phyloP scores from a whole-genome alignment of 2,329 filamentous ascomycete genomes.

The Clarireedia homoeocarpa region DNA sequence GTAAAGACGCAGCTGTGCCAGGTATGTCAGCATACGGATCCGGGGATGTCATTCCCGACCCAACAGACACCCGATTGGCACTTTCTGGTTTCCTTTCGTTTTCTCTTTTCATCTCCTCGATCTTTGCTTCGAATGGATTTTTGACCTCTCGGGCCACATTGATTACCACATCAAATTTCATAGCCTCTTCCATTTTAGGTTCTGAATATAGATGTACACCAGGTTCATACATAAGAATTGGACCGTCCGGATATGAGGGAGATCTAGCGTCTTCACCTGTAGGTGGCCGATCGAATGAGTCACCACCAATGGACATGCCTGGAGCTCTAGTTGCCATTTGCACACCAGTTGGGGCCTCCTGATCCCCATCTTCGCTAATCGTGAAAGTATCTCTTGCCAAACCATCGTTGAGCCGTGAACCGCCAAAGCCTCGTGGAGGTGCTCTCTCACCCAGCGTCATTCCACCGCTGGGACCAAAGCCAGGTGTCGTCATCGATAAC shows the following conservation, averaged over 20 bases:
- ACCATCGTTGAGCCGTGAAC: constrained; percentile 26
- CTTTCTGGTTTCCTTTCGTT: constrained; percentile 22
- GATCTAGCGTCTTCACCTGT: constrained; percentile 74
- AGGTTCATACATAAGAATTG: constrained; percentile 73
- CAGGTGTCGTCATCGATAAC: constrained; percentile 43
- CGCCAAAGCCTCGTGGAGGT: constrained; percentile 15
- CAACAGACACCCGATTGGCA: constrained; percentile 26
- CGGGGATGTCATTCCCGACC: constrained; percentile 15
- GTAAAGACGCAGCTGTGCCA: constrained; percentile 49
- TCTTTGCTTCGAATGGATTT: constrained; percentile 59
- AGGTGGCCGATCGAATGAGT: constrained; percentile 59
- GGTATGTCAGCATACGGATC: constrained; percentile 13
- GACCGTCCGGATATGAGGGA: constrained; percentile 74
- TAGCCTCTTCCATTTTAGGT: constrained; percentile 68
- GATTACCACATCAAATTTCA: constrained; percentile 72
- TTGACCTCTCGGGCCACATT: constrained; percentile 77
- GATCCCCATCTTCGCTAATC: constrained; percentile 28
- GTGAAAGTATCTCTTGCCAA: constrained; percentile 23
- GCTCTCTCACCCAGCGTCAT: constrained; percentile 50
- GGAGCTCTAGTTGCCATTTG: constrained; percentile 50
- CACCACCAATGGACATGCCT: constrained; percentile 45
- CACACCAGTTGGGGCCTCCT: constrained; percentile 47
- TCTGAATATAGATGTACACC: constrained; percentile 74
- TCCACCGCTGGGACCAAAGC: constrained; percentile 52
- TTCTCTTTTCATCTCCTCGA: constrained; percentile 35